Percentiles rank a stretch among this genome's conserved stretches.
These are phyloP conservation scores for Trichoderma aggressivum DNA, from an alignment of 2,329 filamentous ascomycete genomes.

Conservation along the genomic window DNA sequence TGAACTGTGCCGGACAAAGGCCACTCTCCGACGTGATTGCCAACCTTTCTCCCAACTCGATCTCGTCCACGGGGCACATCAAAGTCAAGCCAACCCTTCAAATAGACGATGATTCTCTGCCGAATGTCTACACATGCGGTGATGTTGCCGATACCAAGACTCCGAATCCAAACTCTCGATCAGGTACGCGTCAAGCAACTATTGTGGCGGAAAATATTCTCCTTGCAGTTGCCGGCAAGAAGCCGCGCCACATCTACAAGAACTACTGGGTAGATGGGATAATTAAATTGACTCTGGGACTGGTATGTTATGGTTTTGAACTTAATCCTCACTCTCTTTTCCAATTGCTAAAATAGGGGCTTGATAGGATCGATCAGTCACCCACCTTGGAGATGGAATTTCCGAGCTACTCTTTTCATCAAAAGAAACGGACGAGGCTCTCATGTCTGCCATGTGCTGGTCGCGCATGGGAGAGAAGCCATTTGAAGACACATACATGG, in stretches of 20 bases:
- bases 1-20: conserved; percentile 58
- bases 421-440: conserved; percentile 42
- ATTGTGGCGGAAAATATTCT: conserved; percentile 55
- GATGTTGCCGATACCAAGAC: conserved; percentile 55
- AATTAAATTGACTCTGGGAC: conserved; percentile 53
- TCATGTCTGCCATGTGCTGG: conserved; percentile 45
- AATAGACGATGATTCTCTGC: conserved; percentile 44
- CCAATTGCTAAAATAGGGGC: not conserved
- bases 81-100: conserved; percentile 56
- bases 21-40: conserved; percentile 51
- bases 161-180: conserved; percentile 50
- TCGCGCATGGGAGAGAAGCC: conserved; percentile 42
- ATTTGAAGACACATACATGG: conserved; percentile 37
- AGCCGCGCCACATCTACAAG: conserved; percentile 38
- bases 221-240: conserved; percentile 40
- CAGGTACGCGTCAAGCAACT: conserved; percentile 51
- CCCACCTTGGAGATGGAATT: conserved; percentile 42
- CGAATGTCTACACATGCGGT: conserved; percentile 60
- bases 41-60: conserved; percentile 39
- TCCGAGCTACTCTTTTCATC: conserved; percentile 41
- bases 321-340: too few species aligned
- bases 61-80: conserved; percentile 49
- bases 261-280: conserved; percentile 46
- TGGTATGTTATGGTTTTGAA: conserved; percentile 36
- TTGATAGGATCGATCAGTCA: conserved; percentile 43